Evolutionary conservation across 2,329 filamentous ascomycete genomes (phyloP), one percentile per base, ranked within the genome.

Genomic region (Elsinoe fawcettii): DNA sequence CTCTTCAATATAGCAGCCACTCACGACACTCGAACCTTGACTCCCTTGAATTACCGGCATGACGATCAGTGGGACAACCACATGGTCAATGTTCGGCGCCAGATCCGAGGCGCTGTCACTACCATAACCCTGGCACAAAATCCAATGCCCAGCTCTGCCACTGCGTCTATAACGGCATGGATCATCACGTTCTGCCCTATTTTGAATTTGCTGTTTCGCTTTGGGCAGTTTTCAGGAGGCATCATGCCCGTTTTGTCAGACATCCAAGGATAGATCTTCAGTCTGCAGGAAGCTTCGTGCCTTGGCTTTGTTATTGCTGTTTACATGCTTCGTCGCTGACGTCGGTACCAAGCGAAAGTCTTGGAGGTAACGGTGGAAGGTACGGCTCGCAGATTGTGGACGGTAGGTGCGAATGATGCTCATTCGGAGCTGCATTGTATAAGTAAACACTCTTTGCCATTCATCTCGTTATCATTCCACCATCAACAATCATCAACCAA

Each of bases 171-270:
- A 30, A 22, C 25, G 32, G 49, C 23, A 53, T 16, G 7, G 49
- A 53, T 53, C 49, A 37, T 22, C 49, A 36, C 41, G 6, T 36
- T 36, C 30, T 53, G 49, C 32, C 49, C 32, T 37, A 53, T 37
- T 22, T 22, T 30, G 30, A 12, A 36, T 11, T 53, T 20, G 25
- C 11, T 34, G 16, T 53, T 39, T 16, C 49, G 11, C 16, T 53
- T 53, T 39, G n/a, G 18, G 49, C 49, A 23, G n/a, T 34, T 39
- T 22, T 23, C 25, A 37, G 20, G 39, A 39, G 49, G 49, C 49
- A 25, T 53, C 49, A 53, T 53, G 49, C 49, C 49, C 30, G 30
- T 53, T 53, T 53, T 36, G 49, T 53, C 49, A 53, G 49, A 39
- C 49, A 53, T 22, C 49, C 49, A 53, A 53, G 49, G 32, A 53